Percentiles rank a stretch among this genome's conserved stretches.
Conservation (phyloP, 2,329 filamentous ascomycete species). For the Venturia aucupariae region DNA sequence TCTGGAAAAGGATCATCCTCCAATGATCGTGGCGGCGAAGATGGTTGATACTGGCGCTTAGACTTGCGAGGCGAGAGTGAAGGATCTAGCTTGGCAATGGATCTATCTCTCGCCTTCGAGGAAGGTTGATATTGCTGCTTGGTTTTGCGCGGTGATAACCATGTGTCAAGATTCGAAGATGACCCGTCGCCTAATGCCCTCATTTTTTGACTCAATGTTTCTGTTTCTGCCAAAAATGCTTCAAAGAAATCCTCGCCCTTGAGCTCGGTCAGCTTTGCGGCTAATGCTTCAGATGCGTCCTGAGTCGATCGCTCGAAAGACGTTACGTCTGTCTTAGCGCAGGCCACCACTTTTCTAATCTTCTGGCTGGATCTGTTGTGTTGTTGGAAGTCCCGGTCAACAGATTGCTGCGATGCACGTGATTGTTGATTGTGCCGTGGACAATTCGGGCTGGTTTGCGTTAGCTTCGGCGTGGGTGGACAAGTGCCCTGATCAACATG, state of each 20-base stretch:
- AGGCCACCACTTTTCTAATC: neutral
- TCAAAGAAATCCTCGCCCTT: neutral
- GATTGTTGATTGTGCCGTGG: neutral
- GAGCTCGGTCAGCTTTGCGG: neutral
- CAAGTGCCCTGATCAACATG: constrained; percentile 7
- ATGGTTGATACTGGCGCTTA: neutral
- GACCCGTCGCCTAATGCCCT: neutral
- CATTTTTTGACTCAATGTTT: neutral
- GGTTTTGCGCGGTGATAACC: neutral
- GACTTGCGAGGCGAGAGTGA: neutral
- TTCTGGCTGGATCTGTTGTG: neutral
- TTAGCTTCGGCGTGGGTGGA: neutral
- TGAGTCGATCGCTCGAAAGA: neutral
- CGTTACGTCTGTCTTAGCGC: neutral
- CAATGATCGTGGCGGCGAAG: neutral
- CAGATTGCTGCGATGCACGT: neutral
- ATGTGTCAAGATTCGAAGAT: neutral
- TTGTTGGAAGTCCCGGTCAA: neutral
- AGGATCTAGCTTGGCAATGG: neutral
- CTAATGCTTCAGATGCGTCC: neutral
- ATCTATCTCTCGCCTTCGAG: neutral
- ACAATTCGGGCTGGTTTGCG: neutral
- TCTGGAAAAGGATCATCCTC: neutral
- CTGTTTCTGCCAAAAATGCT: neutral
- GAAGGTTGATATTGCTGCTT: neutral